Evolutionary conservation across 139 green algal genomes (phyloP), one percentile per base, ranked within the genome.

Genomic region (Dunaliella sp.): DNA sequence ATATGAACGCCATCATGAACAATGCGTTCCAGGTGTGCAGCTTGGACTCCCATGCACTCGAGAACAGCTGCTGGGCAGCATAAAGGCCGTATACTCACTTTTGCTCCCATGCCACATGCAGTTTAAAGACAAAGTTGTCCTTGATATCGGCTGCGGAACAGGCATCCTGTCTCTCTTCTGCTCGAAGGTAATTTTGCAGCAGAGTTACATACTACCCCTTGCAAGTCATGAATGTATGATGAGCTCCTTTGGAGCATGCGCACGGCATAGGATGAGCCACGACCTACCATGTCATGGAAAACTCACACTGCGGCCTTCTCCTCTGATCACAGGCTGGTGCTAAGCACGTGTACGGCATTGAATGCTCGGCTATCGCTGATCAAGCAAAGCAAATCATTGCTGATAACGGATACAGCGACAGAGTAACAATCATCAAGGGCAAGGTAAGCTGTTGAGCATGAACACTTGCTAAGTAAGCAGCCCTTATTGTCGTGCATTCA

Each of bases 111-210:
- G 7, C 7, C 16, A 65, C 48, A 65, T 79, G 73, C 88, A 96
- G 83, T 94, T 96, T 85, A 93, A 95, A 58, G 95, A 91, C 74
- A 94, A 95, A 37, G 84, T 84, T 0, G 95, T 99, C 31, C 90
- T 99, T 75, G 97, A 99, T 86, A 95, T 99, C 2, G 97, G 97
- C 34, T 99, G 97, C 87, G 97, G 97, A 73, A 99, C 97, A 0
- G 97, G 95, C 86, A 98, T 99, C 83, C 91, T 98, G 1, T 98
- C 94, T 38, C 92, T 99, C 59, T 98, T 99, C 90, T 93, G 93
- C n/a, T 96, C 97, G 0, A 97, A 97, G 90, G 91, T 95, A 87
- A 37, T n/a, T n/a, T n/a, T n/a, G n/a, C n/a, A n/a, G n/a, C n/a
- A n/a, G n/a, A n/a, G n/a, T n/a, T n/a, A n/a, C n/a, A n/a, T n/a